A percentile compares a stretch with the other conserved stretches of the same genome.
These are phyloP conservation scores for Pseudohalonectria lignicola DNA, from an alignment of 2,329 filamentous ascomycete species.

Conservation along the genomic window DNA sequence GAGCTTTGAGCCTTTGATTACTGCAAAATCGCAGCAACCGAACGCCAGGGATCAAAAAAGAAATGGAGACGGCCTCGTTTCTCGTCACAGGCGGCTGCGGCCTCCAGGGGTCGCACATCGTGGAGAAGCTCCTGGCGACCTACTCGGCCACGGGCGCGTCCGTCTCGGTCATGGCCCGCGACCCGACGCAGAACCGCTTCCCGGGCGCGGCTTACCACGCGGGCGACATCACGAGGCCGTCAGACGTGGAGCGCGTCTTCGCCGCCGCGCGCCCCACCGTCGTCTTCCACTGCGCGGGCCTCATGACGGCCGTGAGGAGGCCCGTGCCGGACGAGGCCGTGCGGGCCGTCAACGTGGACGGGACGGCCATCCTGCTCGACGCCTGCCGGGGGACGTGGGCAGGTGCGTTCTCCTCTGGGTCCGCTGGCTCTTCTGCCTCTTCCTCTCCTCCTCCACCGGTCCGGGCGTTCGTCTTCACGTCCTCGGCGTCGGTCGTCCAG, in stretches of 20 bases:
- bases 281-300: slow-evolving; percentile 51
- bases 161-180: slow-evolving; percentile 37
- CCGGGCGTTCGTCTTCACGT: slow-evolving; percentile 53
- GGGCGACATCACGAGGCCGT: slow-evolving; percentile 36
- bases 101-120: slow-evolving; percentile 42
- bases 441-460: no score
- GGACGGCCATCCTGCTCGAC: slow-evolving; percentile 47
- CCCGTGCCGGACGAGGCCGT: slow-evolving; percentile 27
- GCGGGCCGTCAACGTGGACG: slow-evolving; percentile 50
- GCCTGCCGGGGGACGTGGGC: slow-evolving; percentile 30
- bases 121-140: slow-evolving; percentile 31
- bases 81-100: slow-evolving; percentile 45
- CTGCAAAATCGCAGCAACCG: no score
- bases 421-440: no score
- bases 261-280: slow-evolving; percentile 41
- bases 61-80: slow-evolving; percentile 8
- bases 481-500: slow-evolving; percentile 46
- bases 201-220: slow-evolving; percentile 37
- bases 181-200: slow-evolving; percentile 32
- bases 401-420: no score
- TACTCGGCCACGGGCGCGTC: slow-evolving; percentile 11
- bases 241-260: slow-evolving; percentile 36
- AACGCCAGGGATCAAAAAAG: no score
- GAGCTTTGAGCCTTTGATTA: no score
- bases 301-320: slow-evolving; percentile 7